Base-by-base conservation (phyloP, 2,329 filamentous ascomycete genomes). In the Lachnellula arida region DNA sequence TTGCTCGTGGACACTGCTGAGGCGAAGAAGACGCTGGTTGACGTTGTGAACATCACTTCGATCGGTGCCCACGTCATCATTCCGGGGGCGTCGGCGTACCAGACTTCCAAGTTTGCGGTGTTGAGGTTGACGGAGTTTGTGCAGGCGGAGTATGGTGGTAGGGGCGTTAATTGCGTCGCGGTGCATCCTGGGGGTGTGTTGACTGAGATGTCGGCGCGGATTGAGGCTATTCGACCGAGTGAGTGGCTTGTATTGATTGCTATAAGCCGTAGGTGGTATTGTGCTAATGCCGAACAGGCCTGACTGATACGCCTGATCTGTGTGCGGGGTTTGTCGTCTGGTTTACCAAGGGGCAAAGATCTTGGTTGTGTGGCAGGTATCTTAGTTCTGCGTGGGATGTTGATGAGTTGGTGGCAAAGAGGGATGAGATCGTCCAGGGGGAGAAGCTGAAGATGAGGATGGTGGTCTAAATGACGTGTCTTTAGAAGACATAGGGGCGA, bases 121-220 rank as follows among this genome's bases (percentile, higher is more conserved):
- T 64, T 70, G 47, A 73, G 76, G 9, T 65, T 80, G 17, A 73
- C 71, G 25, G 74, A 81, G 61, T 78, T 76, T 56, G 56, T 78
- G 19, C 67, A 66, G 4, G 57, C 56, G 11, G 77, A 80, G 58
- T 76, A 80, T 61, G 59, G 55, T 9, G 65, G 70, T 7, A 59
- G 75, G 51, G 75, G 73, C 0, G 56, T 78, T 1, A 56, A 77
- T 7, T 70, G 69, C 28, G 69, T 72, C 42, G 62, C 70, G 2
- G 53, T 79, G 5, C 75, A 80, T 61, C 77, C 77, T 2, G 78
- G 77, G 6, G 71, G 67, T 22, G 70, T 79, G 2, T 67, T 67
- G 64, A 79, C 77, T 0, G 75, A 78, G 51, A 63, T 79, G 46
- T 71, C 73, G 5, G 48, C 46, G n/a, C 66, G 67, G 1, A 68